Evolutionary conservation across 441 rosid genomes (phyloP).

Genomic region (Erodium trifolium): DNA sequence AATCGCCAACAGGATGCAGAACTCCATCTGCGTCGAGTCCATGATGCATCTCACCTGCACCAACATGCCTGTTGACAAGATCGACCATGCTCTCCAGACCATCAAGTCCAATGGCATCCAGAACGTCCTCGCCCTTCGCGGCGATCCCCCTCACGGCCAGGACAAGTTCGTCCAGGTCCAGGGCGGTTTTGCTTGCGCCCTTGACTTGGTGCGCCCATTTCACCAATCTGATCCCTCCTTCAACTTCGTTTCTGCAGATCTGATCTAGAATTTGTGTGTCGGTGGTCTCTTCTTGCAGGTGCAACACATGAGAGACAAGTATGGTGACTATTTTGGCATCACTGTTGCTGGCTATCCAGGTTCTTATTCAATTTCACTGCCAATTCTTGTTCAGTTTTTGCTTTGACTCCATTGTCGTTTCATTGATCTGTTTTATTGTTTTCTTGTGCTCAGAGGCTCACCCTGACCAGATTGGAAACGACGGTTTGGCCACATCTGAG

Average conservation of each 20-base stretch:
- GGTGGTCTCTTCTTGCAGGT: constrained; percentile 32
- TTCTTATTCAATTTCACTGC: constrained; percentile 16
- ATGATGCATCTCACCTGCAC: constrained; percentile 99
- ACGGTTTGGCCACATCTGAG: constrained; percentile 63
- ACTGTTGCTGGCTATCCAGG: constrained; percentile 99
- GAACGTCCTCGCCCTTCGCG: constrained; percentile 93
- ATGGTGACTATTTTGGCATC: constrained; percentile 86
- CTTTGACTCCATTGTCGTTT: background rate
- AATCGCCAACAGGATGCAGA: constrained; percentile 94
- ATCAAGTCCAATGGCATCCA: constrained; percentile 88
- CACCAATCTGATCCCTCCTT: background rate
- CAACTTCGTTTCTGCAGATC: constrained; percentile 8
- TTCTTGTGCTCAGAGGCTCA: constrained; percentile 58
- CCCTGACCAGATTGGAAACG: constrained; percentile 67
- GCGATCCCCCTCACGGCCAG: constrained; percentile 96
- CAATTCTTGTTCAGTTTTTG: background rate
- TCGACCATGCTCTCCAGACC: constrained; percentile 71
- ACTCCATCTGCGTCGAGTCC: constrained; percentile 85
- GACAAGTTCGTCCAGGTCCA: constrained; percentile 87
- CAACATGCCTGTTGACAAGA: constrained; percentile 92
- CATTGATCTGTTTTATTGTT: background rate
- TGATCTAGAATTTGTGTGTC: constrained; percentile 10
- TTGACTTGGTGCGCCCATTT: constrained; percentile 50
- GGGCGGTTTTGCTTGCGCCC: constrained; percentile 94
- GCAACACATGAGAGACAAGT: constrained; percentile 58